Evolutionary conservation across 345 rosid genomes (phyloP).

Genomic region (Salix exigua): DNA sequence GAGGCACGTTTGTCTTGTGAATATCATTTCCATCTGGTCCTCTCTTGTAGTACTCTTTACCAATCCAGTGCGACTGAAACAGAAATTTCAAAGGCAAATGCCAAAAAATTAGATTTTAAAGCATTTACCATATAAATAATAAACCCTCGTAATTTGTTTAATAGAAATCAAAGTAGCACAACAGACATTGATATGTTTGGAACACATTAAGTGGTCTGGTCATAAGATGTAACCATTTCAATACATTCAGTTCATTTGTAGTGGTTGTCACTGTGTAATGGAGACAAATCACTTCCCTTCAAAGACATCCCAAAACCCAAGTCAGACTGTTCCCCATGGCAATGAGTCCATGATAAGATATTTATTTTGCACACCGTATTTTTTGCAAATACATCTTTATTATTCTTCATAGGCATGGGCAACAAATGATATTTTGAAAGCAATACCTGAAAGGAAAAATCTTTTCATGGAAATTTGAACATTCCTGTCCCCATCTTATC

Average conservation of each 20-base stretch:
- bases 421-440: not conserved
- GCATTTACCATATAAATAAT: not conserved
- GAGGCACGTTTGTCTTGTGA: conserved; percentile 91
- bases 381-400: not conserved
- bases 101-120: not conserved
- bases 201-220: too few species aligned
- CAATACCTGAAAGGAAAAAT: not conserved
- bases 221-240: not conserved
- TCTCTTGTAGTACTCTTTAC: conserved; percentile 84
- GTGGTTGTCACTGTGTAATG: not conserved
- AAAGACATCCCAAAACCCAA: not conserved
- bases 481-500: not conserved
- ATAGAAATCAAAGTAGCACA: not conserved
- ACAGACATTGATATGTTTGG: too few species aligned
- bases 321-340: not conserved
- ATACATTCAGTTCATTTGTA: not conserved
- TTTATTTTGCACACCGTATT: not conserved
- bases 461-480: not conserved
- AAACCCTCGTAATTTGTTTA: not conserved
- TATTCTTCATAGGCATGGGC: not conserved
- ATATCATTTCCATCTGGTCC: conserved; percentile 95
- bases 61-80: conserved; percentile 94
- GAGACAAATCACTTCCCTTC: not conserved
- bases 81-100: not conserved
- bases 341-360: not conserved